Base-by-base conservation (phyloP, 176 grass and related monocot genomes). In the Aegilops longissima region DNA sequence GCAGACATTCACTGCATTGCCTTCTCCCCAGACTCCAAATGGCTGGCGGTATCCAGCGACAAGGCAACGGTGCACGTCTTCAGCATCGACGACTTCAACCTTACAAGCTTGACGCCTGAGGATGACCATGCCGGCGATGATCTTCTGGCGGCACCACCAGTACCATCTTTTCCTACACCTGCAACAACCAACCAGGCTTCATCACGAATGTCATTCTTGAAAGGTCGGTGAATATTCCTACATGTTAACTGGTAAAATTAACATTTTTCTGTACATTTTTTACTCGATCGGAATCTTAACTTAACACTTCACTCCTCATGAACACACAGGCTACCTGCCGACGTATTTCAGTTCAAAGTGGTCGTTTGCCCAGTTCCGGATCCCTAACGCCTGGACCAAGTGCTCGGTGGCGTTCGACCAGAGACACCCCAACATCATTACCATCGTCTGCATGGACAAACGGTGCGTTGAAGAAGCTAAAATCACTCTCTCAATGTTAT, bases 31-130 rank as follows among this genome's bases (percentile, higher is more conserved):
- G 89, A 95, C 13, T 88, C 92, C 83, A 92, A 79, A 83, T 95
- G 91, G 91, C 34, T 98, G n/a, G 93, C 83, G 0, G 89, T 91
- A 24, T 95, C 95, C 14, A 98, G 93, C 54, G 87, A 92, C 89
- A 98, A 93, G 67, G 89, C 87, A 13, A 98, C 95, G 1, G 88
- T 98, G 8, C 95, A 98, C 51, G 83, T 98, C 33, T 98, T 98
- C 54, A 80, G 8, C 7, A 47, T 98, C 23, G 24, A 6, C 34
- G 86, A 91, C 5, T 76, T 92, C 35, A 83, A 90, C 76, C 49
- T 89, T 4, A 11, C 89, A 12, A 39, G 71, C n/a, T 38, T 66
- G 25, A 39, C 76, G 11, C 17, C 84, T 2, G 86, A 87, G 58
- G 84, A 91, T 5, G 25, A 10, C 39, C 17, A 66, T 17, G 73